Evolutionary conservation across 2,329 filamentous ascomycete genomes (phyloP), one percentile per base, ranked within the genome.

Genomic region (Fusarium miscanthi): DNA sequence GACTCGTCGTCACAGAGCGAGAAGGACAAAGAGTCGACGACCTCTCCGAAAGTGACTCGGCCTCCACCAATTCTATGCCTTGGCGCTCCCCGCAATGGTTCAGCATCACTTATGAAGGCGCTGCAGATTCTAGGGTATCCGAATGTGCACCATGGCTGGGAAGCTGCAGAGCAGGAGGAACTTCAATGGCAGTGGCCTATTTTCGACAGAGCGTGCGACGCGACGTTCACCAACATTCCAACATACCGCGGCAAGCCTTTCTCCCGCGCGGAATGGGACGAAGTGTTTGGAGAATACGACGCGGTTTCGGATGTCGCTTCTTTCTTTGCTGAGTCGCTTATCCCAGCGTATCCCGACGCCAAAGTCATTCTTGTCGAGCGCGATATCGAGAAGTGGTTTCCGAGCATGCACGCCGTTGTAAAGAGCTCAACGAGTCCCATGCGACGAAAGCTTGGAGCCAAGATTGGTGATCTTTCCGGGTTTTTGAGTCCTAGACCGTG

Each of bases 331-430:
- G 58, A 72, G 19, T 69, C 75, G n/a, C 54, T 81, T 2, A 75
- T 80, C 21, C 59, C 58, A 7, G 75, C 76, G 0, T 81, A 80
- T 12, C 79, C 79, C 2, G 74, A 80, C 0, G 78, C 79, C 2
- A 78, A 78, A 30, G 72, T 80, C 13, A 71, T 81, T 19, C 73
- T 81, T 1, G 66, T 72, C 21, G 69, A 78, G 13, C 75, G 78
- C 16, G 75, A 80, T 21, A 65, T 79, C 13, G 78, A 79, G 6
- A 59, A 54, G 4, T 79, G 79, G 79, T 65, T 64, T 30, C 48
- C 65, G 14, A 80, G 79, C 66, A 73, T 79, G 35, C 43, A 66
- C 21, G 41, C 41, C 0, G 31, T 66, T 1, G 49, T 74, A 2
- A 12, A 65, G 10, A 11, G 13, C 2, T 40, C 62, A 6, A 10